Conservation (phyloP, 148 eudicot genomes). For the Diospyros kaki region DNA sequence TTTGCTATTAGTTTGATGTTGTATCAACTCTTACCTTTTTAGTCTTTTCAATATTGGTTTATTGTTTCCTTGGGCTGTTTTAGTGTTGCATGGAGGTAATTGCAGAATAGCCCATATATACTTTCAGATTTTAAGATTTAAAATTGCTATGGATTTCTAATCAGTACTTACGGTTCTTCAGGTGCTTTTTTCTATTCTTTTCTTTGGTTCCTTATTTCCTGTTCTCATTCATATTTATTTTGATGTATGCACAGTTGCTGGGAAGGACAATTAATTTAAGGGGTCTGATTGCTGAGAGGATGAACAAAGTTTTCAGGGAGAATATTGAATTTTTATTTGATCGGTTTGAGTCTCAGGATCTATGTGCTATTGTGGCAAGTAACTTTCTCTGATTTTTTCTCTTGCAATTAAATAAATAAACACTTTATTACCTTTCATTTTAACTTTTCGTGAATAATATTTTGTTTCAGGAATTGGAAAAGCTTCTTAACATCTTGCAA, state of each 20-base stretch:
- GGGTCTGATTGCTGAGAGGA: slow-evolving; percentile 79
- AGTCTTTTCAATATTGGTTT: too few species aligned
- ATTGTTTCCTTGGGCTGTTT: too few species aligned
- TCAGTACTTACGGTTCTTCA: background rate
- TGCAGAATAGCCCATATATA: background rate
- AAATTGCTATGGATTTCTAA: background rate
- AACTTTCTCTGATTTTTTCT: background rate
- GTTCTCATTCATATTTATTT: background rate
- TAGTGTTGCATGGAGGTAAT: background rate
- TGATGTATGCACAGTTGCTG: slow-evolving; percentile 47
- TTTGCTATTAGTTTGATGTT: too few species aligned
- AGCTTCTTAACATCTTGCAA: slow-evolving; percentile 66
- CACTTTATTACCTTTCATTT: slow-evolving; percentile 7
- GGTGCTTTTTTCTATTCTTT: background rate
- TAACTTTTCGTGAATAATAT: background rate
- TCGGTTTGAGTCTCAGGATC: slow-evolving; percentile 94
- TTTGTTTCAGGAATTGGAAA: slow-evolving; percentile 82
- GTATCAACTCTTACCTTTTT: too few species aligned
- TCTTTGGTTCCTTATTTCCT: background rate
- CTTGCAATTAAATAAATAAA: too few species aligned
- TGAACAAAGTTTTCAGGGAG: slow-evolving; percentile 90
- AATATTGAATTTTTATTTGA: slow-evolving; percentile 91
- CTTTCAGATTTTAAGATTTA: background rate
- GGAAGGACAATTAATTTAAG: slow-evolving; percentile 91
- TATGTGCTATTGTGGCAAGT: slow-evolving; percentile 87